A percentile compares a stretch with the other conserved stretches of the same genome.
These are phyloP conservation scores for Stachybotrys chartarum DNA, from an alignment of 2,329 filamentous ascomycete genomes.

Conservation along the genomic window DNA sequence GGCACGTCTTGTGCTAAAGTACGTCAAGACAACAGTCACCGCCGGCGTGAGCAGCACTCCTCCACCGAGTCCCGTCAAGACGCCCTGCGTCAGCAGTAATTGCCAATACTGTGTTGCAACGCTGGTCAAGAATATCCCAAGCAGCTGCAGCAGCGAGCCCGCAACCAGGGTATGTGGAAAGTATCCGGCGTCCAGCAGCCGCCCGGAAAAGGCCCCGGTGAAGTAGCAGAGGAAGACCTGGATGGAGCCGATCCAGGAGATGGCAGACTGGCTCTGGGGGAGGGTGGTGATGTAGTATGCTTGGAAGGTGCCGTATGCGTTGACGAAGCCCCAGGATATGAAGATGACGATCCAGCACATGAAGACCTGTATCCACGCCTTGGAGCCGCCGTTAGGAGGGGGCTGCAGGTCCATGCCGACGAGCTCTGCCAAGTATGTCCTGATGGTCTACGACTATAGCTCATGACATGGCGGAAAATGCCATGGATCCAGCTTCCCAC, in stretches of 20 bases:
- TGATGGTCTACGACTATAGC: background rate
- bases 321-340: conserved; percentile 31
- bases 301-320: conserved; percentile 31
- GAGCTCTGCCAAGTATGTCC: background rate
- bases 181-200: conserved; percentile 34
- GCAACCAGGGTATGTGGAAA: conserved; percentile 22
- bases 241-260: conserved; percentile 43
- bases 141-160: conserved; percentile 33
- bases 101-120: conserved; percentile 37
- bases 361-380: conserved; percentile 31
- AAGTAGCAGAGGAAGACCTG: conserved; percentile 35
- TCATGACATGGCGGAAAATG: background rate
- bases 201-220: conserved; percentile 32
- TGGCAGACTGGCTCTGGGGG: conserved; percentile 22
- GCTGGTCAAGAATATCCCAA: conserved; percentile 39
- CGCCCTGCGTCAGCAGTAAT: conserved; percentile 43
- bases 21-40: conserved; percentile 49
- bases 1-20: conserved; percentile 51
- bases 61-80: conserved; percentile 49
- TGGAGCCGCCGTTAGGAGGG: conserved; percentile 27
- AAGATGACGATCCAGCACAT: conserved; percentile 29
- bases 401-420: background rate
- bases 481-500: background rate
- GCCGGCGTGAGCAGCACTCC: conserved; percentile 48
- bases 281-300: conserved; percentile 29